Conservation (phyloP, 116 monocot genomes). For the Dioscorea cayenensis region DNA sequence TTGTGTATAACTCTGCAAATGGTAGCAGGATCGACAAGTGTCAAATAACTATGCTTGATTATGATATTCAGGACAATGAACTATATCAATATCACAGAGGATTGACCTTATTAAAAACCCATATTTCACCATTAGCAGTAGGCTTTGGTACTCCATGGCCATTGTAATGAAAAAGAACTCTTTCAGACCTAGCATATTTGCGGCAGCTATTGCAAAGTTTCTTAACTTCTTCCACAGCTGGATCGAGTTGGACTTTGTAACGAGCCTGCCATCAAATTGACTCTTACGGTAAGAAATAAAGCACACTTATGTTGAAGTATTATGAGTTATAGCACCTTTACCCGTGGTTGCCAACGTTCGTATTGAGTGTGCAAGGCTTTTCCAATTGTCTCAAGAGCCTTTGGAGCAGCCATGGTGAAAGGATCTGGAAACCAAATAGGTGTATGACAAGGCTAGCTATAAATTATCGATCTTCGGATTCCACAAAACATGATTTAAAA, state of each 20-base stretch:
- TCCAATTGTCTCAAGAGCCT: conserved; percentile 88
- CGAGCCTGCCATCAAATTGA: conserved; percentile 56
- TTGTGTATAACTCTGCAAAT: conserved; percentile 84
- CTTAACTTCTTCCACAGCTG: conserved; percentile 93
- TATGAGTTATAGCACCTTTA: conserved; percentile 12
- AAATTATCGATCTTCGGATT: background rate
- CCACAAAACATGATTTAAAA: too few species aligned
- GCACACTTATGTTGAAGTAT: background rate
- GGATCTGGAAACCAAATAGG: conserved; percentile 56
- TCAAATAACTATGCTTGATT: background rate
- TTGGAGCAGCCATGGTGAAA: conserved; percentile 80
- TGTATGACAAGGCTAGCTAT: background rate
- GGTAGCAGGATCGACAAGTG: background rate
- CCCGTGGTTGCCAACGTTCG: conserved; percentile 92
- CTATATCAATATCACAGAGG: background rate
- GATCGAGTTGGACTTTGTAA: conserved; percentile 89
- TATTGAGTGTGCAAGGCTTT: conserved; percentile 84
- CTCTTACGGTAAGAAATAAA: background rate
- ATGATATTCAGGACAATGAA: background rate
- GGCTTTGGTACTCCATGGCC: conserved; percentile 98
- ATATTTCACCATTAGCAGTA: conserved; percentile 93
- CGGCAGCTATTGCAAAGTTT: conserved; percentile 84
- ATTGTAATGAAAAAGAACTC: conserved; percentile 97
- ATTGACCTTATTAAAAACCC: conserved; percentile 93
- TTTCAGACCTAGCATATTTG: conserved; percentile 89